Evolutionary conservation across 2,329 filamentous ascomycete genomes (phyloP), one percentile per base, ranked within the genome.

Genomic region (Fusarium verticillioides): DNA sequence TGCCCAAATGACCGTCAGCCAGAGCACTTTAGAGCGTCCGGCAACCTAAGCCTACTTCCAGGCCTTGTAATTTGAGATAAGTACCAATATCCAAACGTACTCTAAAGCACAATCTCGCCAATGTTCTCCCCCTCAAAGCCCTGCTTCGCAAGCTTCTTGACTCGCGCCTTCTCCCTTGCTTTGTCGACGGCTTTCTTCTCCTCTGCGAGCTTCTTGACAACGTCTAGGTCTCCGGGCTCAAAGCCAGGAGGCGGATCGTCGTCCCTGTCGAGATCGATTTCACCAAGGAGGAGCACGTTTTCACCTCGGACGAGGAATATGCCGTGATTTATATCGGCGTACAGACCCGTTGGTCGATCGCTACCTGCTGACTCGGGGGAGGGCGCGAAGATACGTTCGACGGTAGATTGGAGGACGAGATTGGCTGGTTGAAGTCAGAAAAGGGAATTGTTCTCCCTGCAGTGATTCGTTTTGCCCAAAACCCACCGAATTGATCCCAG

Each of bases 401-500:
- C 88, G 32, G 96, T 98, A 77, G 95, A 94, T 83, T 98, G 95
- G 58, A 99, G 91, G 70, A 98, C 94, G 68, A 99, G 88, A 82
- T 99, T 99, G 77, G 95, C 96, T 97, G 79, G 18, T 40, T 13
- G 28, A 44, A 32, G 56, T 72, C 36, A 73, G 73, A 72, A 75
- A 75, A 54, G 32, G 46, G 46, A 44, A 47, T 26, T 26, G 28
- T 50, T 52, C 46, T 53, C 56, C 36, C 32, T 21, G 28, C 16
- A 40, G 30, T n/a, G 19, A 15, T n/a, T 43, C 23, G 10, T 40
- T 47, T 42, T 32, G 21, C 44, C 34, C 40, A 19, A 42, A 44
- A 82, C 87, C 79, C 91, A 97, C 95, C 96, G 80, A 97, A 98
- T 83, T 99, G 96, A 84, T 99, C 96, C 94, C 96, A 99, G 77